phyloP scores from a whole-genome alignment of 169 alveolate species.

The Eimeria brunetti region DNA sequence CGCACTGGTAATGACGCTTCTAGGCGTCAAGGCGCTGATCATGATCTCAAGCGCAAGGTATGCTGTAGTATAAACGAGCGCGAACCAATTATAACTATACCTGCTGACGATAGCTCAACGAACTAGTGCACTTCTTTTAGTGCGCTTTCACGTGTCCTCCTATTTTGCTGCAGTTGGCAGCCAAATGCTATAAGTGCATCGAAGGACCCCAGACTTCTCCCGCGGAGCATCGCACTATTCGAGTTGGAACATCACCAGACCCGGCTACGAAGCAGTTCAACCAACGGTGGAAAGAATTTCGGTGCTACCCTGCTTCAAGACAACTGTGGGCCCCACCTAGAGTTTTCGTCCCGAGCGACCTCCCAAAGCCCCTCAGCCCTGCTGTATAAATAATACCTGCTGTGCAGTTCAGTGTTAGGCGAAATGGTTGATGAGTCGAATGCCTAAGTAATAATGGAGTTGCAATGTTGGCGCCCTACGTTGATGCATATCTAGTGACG shows the following conservation, averaged over 20 bases:
- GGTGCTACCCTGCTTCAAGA: constrained; percentile 52
- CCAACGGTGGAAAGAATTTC: constrained; percentile 35
- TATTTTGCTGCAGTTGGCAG: constrained; percentile 45
- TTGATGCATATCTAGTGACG: background rate
- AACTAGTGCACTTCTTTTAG: background rate
- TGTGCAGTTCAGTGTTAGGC: background rate
- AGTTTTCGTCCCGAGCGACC: constrained; percentile 39
- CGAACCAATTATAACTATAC: too few species aligned
- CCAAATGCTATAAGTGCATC: constrained; percentile 46
- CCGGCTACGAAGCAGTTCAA: constrained; percentile 31
- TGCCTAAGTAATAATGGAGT: background rate
- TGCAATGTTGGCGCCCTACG: background rate
- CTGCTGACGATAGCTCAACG: background rate
- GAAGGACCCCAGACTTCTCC: constrained; percentile 21
- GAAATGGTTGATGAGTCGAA: background rate
- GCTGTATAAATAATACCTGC: background rate
- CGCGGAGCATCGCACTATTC: background rate
- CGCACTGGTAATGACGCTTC: constrained; percentile 8
- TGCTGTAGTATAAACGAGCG: background rate
- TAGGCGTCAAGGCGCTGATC: constrained; percentile 8
- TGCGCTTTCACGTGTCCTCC: background rate
- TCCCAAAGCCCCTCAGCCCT: constrained; percentile 55
- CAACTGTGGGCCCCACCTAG: constrained; percentile 75
- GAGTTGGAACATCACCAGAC: background rate
- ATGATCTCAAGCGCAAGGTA: constrained; percentile 36